Base-by-base conservation (phyloP, 2,329 filamentous ascomycete species). In the Metarhizium humberi region DNA sequence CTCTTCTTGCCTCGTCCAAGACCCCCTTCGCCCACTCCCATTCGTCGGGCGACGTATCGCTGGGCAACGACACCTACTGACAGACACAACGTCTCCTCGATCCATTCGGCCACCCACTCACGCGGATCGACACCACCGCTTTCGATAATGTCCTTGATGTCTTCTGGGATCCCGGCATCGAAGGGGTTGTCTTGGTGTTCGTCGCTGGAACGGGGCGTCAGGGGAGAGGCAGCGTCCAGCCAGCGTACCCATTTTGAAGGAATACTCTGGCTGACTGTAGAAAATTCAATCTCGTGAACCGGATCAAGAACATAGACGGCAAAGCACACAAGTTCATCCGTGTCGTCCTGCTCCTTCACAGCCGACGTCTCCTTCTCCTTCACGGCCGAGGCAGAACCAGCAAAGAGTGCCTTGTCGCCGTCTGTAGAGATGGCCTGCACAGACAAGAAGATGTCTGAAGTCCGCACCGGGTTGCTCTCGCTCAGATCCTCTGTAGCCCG, bases 101-200 rank as follows among this genome's bases (percentile, higher is more conserved):
- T 81, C 94, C 94, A 99, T 71, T 97, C 94, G 3, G 92, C 88
- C 42, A 96, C 89, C 94, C 94, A 99, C 70, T 99, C 94, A 56
- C 94, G 80, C 0, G 94, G 94, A 66, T 99, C 94, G 2, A 97
- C 90, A 50, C 81, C 83, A 8, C 83, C 84, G 48, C 74, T 73
- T 64, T 84, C 82, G 45, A 99, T 83, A 59, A 97, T 95, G 61
- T 92, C 88, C 25, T 82, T 79, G 63, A 99, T 96, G 66, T 92
- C 90, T 32, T 90, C 87, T 0, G 94, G 92, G n/a, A 75, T 67
- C 10, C 68, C 69, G 13, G 38, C 47, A 43, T 71, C 66, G 3
- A 72, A 68, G 3, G 71, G 66, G 3, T 67, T 62, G 38, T 71
- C 69, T 11, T 62, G 60, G 50, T 75, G 71, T 47, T 79, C 73